Base-by-base conservation (phyloP, 805 yeast genomes). In the Starmerella stellata region DNA sequence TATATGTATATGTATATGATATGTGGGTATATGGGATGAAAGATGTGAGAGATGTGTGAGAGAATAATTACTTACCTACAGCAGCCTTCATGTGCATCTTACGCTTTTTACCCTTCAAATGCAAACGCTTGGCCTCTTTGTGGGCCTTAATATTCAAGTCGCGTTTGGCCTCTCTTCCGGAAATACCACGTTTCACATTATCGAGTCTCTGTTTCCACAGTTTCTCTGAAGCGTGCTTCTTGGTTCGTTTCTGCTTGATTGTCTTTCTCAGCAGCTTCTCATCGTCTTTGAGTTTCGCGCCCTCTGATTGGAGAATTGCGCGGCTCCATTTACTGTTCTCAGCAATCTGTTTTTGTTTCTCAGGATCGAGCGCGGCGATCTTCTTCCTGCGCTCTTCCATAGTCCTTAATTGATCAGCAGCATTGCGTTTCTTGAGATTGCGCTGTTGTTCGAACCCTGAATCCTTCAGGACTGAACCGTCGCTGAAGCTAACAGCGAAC, bases 131-230 rank as follows among this genome's bases (percentile, higher is more conserved):
- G 58, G 78, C 78, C 29, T 78, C 95, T 52, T 70, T 76, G 60
- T 95, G 73, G 35, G 80, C 73, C 55, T 76, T 74, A 56, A 90
- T 65, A 55, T 90, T 90, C 50, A 82, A 94, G 52, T 85, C 94
- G 58, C 96, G 74, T 66, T 90, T 78, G 63, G 82, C 80, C 45
- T 70, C 74, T 52, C 78, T 77, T 15, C 76, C 79, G 35, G 74
- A 68, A 38, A 78, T 75, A 29, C 76, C 74, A 49, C 75, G 79
- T 42, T 72, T 71, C 13, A 90, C 94, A 28, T 68, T 68, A 50
- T 75, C 78, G 55, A 79, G 76, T 48, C 99, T 72, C 37, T 87
- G 95, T 47, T 63, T 69, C 99, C 99, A 90, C 58, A 87, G 93
- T 37, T 72, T 63, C 52, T 82, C 93, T 41, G 92, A 77, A 63